A percentile compares a stretch with the other conserved stretches of the same genome.
phyloP scores from a whole-genome alignment of 2,329 filamentous ascomycete genomes.

The Pseudodiploospora longispora region DNA sequence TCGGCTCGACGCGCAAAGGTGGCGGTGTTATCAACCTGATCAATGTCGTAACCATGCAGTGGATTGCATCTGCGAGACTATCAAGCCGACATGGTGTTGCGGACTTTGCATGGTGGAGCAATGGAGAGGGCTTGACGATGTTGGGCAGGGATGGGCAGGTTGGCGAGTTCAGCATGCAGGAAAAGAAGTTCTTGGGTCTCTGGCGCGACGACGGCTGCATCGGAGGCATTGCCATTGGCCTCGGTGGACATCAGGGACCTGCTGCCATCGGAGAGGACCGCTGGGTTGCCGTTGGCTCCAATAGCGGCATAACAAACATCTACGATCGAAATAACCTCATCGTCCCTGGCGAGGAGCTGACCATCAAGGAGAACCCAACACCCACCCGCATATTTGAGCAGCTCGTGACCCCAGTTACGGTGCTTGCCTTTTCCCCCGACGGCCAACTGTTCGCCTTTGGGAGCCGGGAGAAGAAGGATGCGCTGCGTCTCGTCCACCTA shows the following conservation, averaged over 20 bases:
- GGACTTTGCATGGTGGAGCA: slow-evolving; percentile 89
- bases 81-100: slow-evolving; percentile 77
- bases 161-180: slow-evolving; percentile 73
- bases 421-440: slow-evolving; percentile 75
- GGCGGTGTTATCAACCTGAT: slow-evolving; percentile 85
- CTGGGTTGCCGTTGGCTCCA: slow-evolving; percentile 84
- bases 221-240: slow-evolving; percentile 70
- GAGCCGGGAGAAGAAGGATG: slow-evolving; percentile 81
- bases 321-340: slow-evolving; percentile 73
- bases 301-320: slow-evolving; percentile 82
- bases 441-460: slow-evolving; percentile 84
- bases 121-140: slow-evolving; percentile 73
- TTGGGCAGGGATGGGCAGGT: slow-evolving; percentile 82
- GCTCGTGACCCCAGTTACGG: slow-evolving; percentile 75
- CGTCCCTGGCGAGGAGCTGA: slow-evolving; percentile 27
- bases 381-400: slow-evolving; percentile 74
- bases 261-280: slow-evolving; percentile 63
- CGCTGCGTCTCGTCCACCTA: slow-evolving; percentile 78
- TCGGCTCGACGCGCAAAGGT: slow-evolving; percentile 73
- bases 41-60: slow-evolving; percentile 72
- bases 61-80: slow-evolving; percentile 74
- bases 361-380: slow-evolving; percentile 58
- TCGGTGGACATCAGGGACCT: slow-evolving; percentile 63
- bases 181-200: slow-evolving; percentile 62
- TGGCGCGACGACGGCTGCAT: slow-evolving; percentile 90